Percentiles rank a stretch among this genome's conserved stretches.
phyloP scores from a whole-genome alignment of 805 yeast genomes.

The Metschnikowia lachancei region DNA sequence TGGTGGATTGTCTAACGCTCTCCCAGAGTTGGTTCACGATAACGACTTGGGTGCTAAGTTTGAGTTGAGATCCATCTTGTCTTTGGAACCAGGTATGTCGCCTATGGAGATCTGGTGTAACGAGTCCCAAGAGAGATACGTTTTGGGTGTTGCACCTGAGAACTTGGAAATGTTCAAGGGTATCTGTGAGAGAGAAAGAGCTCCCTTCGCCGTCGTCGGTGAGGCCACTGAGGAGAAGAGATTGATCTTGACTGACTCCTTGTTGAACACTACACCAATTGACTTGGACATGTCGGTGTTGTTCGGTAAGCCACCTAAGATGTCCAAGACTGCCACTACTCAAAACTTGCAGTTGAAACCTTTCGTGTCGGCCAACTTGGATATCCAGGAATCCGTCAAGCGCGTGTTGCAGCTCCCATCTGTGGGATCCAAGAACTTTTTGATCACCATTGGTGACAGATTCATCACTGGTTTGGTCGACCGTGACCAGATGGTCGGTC shows the following conservation, averaged over 20 bases:
- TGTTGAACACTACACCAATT: conserved; percentile 80
- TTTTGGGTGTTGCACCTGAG: conserved; percentile 81
- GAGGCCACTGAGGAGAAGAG: conserved; percentile 85
- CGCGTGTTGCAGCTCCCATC: conserved; percentile 88
- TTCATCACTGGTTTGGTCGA: conserved; percentile 96
- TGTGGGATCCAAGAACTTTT: conserved; percentile 91
- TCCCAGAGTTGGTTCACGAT: conserved; percentile 97
- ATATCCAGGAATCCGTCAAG: conserved; percentile 61
- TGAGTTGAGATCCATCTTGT: conserved; percentile 85
- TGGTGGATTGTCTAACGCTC: conserved; percentile 95
- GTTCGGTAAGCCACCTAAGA: conserved; percentile 96
- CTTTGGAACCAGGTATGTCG: conserved; percentile 96
- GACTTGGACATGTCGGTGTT: conserved; percentile 93
- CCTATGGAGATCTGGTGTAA: conserved; percentile 99
- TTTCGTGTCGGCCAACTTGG: conserved; percentile 32
- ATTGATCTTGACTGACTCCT: conserved; percentile 73
- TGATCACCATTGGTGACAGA: conserved; percentile 98
- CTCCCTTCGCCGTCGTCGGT: conserved; percentile 95
- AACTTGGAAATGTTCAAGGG: conserved; percentile 68
- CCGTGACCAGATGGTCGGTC: conserved; percentile 98
- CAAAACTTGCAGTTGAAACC: conserved; percentile 52
- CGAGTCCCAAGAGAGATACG: conserved; percentile 98
- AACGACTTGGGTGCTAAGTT: conserved; percentile 92
- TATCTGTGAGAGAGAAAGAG: conserved; percentile 92
- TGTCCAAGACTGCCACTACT: conserved; percentile 73